Base-by-base conservation (phyloP, 306 rosid genomes). In the Ormosia semicastrata region DNA sequence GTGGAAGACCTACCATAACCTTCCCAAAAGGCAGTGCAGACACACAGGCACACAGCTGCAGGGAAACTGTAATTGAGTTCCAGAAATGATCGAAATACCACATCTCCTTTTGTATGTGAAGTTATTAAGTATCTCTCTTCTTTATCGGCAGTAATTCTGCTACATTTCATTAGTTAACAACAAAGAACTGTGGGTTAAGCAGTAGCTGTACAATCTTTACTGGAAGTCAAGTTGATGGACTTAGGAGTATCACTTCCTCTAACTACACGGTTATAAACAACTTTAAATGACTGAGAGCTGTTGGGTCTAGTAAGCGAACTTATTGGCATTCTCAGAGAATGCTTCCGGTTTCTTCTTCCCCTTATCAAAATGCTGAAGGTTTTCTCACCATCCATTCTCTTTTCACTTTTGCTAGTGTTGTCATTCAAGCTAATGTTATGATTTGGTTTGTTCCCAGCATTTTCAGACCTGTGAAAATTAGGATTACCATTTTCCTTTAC, bases 271-370 rank as follows among this genome's bases (percentile, higher is more conserved):
- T 87, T 94, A 84, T 82, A 86, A 65, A 78, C 81, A 75, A 87
- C 92, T 82, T 94, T 94, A 86, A 91, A 94, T n/a, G 97, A 88
- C 88, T 86, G 92, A 52, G 97, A 88, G 75, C 93, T 90, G 56
- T 90, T 84, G 41, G 98, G 97, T 78, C 92, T 91, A 82, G 66
- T 91, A 65, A 94, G 94, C 87, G 88, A 88, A 89, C 97, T 88
- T 56, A 90, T 86, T 14, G 98, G 98, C 92, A 94, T 89, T 85
- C 97, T 85, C 65, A 91, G 83, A 57, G 97, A 91, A 67, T 91
- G 97, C 88, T 88, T 93, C 59, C 92, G 86, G 78, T 93, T 91
- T 88, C 97, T 89, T 87, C 94, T 91, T 65, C 97, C 98, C 88
- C 98, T 90, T 6, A 88, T 49, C 90, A 91, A 89, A 85, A 91